Evolutionary conservation across 2,329 filamentous ascomycete genomes (phyloP).

Genomic region (Beauveria caledonica): DNA sequence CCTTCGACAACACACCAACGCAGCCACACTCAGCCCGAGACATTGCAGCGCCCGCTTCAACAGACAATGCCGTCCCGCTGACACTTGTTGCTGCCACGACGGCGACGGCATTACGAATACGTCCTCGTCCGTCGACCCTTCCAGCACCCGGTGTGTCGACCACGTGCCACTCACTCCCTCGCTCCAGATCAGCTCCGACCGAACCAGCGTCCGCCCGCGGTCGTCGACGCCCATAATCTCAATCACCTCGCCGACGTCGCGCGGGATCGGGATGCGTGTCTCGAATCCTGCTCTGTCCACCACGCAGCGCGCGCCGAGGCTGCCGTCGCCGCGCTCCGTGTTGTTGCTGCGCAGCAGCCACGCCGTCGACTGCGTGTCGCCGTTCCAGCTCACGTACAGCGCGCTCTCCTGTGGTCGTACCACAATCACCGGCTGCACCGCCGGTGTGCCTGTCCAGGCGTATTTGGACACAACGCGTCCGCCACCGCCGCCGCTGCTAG

Average conservation of each 20-base stretch:
- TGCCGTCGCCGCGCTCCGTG: conserved; percentile 5
- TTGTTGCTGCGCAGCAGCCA: conserved; percentile 32
- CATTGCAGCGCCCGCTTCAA: not conserved
- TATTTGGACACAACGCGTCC: conserved; percentile 41
- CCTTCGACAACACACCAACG: not conserved
- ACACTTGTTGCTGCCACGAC: not conserved
- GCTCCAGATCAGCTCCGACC: conserved; percentile 1
- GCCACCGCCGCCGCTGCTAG: conserved; percentile 16
- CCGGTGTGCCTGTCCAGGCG: conserved; percentile 39
- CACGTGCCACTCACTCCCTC: not conserved
- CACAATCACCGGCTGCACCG: conserved; percentile 24
- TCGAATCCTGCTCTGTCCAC: conserved; percentile 17
- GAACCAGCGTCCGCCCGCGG: conserved; percentile 19
- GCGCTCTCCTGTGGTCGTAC: conserved; percentile 14
- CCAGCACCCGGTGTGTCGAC: not conserved
- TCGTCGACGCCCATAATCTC: conserved; percentile 17
- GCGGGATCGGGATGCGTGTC: conserved; percentile 16
- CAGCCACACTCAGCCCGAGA: not conserved
- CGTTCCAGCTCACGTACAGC: conserved; percentile 46
- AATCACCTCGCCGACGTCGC: conserved; percentile 14
- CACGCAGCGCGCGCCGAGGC: conserved; percentile 9
- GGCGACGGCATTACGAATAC: too few species aligned
- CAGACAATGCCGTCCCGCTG: not conserved
- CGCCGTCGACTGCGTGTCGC: conserved; percentile 35
- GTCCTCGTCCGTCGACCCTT: not conserved